Evolutionary conservation across 2,329 filamentous ascomycete genomes (phyloP), one percentile per base, ranked within the genome.

Genomic region (Fusarium armeniacum): DNA sequence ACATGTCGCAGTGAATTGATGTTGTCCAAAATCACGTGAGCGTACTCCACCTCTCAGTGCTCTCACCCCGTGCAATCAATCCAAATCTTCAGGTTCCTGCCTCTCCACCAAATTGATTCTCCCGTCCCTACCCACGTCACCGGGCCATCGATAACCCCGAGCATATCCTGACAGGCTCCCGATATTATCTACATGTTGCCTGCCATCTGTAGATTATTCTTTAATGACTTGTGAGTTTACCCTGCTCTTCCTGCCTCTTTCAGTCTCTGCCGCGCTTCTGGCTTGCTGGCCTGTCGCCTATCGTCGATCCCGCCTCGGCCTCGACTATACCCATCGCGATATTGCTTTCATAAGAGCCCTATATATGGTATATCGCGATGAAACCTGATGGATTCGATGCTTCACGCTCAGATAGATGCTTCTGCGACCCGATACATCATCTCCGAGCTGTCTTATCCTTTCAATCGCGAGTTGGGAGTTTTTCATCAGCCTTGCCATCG

Each of bases 221-320:
- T 83, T 82, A 78, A 84, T 85, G 82, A 83, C 80, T 83, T 81
- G 84, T 86, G 81, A 83, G 84, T 86, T 65, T 62, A 71, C 68
- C 69, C 72, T 49, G 62, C 54, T 65, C 72, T 75, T 69, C 73
- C 72, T 72, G 69, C 72, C 33, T 45, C 58, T 54, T 64, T 51
- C 33, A 71, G 68, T 75, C 69, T 66, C 71, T 73, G 62, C 73
- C 70, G 68, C 75, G 73, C 69, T 72, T 74, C 73, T 75, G 73
- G 75, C 72, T 76, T 77, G 75, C 72, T 75, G 74, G 75, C 75
- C 70, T 70, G 77, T 78, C 78, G 76, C 77, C 77, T 76, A 75
- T 76, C 72, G 76, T 76, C 78, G 68, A 79, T 80, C 79, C 73
- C 76, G 72, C 74, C 71, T 79, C 74, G 70, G 73, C 75, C 75